phyloP scores from a whole-genome alignment of 768 basidiomycete genomes.

The Lactarius sanguifluus region DNA sequence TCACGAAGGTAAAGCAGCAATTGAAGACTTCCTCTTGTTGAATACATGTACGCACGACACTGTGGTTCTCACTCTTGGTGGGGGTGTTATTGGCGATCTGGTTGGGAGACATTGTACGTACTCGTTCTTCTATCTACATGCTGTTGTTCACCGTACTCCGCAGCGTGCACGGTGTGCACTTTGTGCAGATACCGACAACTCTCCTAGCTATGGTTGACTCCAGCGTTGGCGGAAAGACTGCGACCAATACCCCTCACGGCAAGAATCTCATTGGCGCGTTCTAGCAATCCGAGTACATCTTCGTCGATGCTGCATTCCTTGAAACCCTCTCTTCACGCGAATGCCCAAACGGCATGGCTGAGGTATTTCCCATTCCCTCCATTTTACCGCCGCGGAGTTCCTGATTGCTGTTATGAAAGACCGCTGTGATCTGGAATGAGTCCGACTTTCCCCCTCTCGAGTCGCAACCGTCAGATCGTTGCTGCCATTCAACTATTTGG shows the following conservation, averaged over 20 bases:
- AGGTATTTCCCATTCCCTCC: constrained; percentile 47
- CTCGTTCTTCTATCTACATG: background rate
- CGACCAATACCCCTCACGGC: constrained; percentile 97
- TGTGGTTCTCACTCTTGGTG: constrained; percentile 90
- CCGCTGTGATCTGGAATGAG: constrained; percentile 98
- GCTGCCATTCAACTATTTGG: constrained; percentile 73
- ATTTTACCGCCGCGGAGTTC: background rate
- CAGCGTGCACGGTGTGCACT: constrained; percentile 96
- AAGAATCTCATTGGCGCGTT: constrained; percentile 99
- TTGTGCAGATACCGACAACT: constrained; percentile 95
- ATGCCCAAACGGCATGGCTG: constrained; percentile 99
- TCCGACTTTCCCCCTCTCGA: constrained; percentile 86
- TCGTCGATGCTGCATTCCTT: constrained; percentile 95
- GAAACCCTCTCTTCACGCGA: constrained; percentile 90
- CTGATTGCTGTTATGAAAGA: constrained; percentile 47
- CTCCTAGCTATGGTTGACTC: constrained; percentile 99
- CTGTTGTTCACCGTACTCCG: constrained; percentile 7
- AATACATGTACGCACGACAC: constrained; percentile 91
- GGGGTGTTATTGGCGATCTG: constrained; percentile 96
- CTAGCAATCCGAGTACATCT: constrained; percentile 97
- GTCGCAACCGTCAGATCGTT: constrained; percentile 80
- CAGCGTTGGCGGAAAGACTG: constrained; percentile 95
- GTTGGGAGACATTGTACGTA: constrained; percentile 95
- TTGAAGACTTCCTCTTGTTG: constrained; percentile 89
- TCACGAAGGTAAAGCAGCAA: constrained; percentile 84